Base-by-base conservation (phyloP, 495 filamentous ascomycete genomes). In the Aspergillus mulundensis region DNA sequence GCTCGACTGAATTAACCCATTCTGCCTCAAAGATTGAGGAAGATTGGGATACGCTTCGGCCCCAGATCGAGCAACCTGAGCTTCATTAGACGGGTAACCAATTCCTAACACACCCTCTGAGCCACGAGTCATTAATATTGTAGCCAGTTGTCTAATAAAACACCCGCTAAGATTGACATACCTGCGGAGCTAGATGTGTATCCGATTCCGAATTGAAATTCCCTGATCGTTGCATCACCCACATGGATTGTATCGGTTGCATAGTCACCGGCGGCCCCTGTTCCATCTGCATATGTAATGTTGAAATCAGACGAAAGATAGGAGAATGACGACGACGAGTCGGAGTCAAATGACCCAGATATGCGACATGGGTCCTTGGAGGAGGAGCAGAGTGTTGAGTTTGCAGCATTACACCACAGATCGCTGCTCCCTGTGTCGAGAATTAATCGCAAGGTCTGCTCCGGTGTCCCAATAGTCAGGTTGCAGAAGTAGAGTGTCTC, bases 401-500 rank as follows among this genome's bases (percentile, higher is more conserved):
- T 68, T 12, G 79, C 78, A 5, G 87, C 82, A 68, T 95, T 94
- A 21, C 85, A 83, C 92, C 92, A 97, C 3, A 96, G 71, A 72
- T 97, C 92, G 61, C 89, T 94, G 66, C 90, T 95, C 24, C 89
- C 89, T 10, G 89, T 94, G 61, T 94, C 89, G 50, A 94, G 63
- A 57, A 89, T 83, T 64, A 93, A 63, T 20, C 82, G 77, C n/a
- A 91, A 49, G 5, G 61, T 69, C 60, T 86, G 84, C 19, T 77
- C 60, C 18, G 88, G 89, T 16, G 89, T 90, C 34, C 89, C 89
- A 56, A 94, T 61, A 11, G 82, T 86, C 36, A 82, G 74, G 65
- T 90, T 90, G 54, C 84, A 80, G 64, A 83, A 87, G 63, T 94
- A 94, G 15, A 89, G 71, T 0, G 66, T 71, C 66, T 75, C 61